Percentiles rank a stretch among this genome's conserved stretches.
phyloP scores from a whole-genome alignment of 148 eudicot species.

The Vaccinium myrtillus region DNA sequence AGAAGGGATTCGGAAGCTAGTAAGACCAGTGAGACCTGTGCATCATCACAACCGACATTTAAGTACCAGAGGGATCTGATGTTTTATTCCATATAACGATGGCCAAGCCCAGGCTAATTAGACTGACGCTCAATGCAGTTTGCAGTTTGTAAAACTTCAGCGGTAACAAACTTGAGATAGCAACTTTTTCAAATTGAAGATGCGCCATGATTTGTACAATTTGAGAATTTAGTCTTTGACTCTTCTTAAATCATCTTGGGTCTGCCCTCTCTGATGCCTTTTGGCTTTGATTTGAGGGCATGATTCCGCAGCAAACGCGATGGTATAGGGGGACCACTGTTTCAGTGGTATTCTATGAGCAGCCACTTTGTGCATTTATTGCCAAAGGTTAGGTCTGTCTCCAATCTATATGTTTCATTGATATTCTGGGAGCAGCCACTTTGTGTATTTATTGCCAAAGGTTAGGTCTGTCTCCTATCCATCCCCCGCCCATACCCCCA shows the following conservation, averaged over 20 bases:
- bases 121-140: neutral
- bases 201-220: neutral
- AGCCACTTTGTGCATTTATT: too few relatives aligned
- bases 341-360: too few relatives aligned
- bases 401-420: too few relatives aligned
- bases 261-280: too few relatives aligned
- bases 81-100: neutral
- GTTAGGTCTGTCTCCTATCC: too few relatives aligned
- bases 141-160: neutral
- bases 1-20: neutral
- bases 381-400: too few relatives aligned
- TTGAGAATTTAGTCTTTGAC: neutral
- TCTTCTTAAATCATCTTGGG: neutral
- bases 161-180: neutral
- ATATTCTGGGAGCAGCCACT: too few relatives aligned
- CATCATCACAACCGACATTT: neutral
- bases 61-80: neutral
- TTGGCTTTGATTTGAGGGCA: too few relatives aligned
- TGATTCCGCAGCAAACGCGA: too few relatives aligned
- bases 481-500: too few relatives aligned
- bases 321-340: too few relatives aligned
- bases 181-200: neutral
- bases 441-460: too few relatives aligned
- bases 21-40: neutral
- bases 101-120: neutral